Conservation (phyloP, 176 grass and related monocot species). For the Paspalum notatum region DNA sequence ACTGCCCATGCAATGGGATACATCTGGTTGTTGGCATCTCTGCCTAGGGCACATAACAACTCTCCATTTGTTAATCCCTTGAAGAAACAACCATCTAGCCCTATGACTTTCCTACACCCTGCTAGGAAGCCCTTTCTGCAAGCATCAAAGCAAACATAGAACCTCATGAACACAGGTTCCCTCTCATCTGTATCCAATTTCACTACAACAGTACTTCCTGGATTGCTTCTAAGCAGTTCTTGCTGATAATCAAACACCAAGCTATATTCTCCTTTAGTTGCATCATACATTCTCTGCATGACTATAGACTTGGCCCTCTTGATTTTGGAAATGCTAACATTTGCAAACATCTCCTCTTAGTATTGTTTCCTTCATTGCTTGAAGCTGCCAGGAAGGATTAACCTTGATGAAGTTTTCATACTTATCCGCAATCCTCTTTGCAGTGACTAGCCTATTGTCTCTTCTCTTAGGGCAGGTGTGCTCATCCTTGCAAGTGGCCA, state of each 20-base stretch:
- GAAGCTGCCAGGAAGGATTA: not conserved
- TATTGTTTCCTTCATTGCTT: not conserved
- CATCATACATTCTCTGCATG: not conserved
- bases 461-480: not conserved
- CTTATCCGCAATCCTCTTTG: not conserved
- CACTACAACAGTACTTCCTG: not conserved
- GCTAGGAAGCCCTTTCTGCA: no score
- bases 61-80: no score
- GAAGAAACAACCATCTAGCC: no score
- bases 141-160: not conserved
- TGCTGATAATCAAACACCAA: not conserved
- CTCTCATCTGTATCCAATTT: not conserved
- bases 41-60: no score
- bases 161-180: not conserved
- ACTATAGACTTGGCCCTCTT: not conserved
- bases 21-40: not conserved
- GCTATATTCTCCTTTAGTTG: not conserved
- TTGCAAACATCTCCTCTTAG: not conserved
- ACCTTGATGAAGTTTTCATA: not conserved
- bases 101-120: no score
- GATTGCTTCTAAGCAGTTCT: not conserved
- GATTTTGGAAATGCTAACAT: not conserved
- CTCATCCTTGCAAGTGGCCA: not conserved
- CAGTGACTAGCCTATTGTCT: not conserved
- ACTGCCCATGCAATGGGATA: not conserved